phyloP scores from a whole-genome alignment of 1,139 yeast genomes.

The Suhomyces yuchorum region DNA sequence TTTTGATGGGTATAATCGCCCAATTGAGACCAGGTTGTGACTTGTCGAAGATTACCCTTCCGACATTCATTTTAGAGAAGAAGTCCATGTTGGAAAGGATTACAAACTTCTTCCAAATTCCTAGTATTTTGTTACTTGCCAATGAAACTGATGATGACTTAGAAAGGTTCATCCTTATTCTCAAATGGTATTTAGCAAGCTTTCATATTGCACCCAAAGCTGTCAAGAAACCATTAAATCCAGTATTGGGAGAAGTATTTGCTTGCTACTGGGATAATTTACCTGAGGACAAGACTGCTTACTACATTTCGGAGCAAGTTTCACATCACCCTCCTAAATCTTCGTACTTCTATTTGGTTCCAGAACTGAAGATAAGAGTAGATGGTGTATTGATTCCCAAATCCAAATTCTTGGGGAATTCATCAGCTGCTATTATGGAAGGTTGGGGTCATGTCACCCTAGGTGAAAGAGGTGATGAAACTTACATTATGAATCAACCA shows the following conservation, averaged over 20 bases:
- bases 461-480: slow-evolving; percentile 55
- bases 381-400: slow-evolving; percentile 89
- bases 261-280: slow-evolving; percentile 91
- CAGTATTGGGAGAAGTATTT: slow-evolving; percentile 89
- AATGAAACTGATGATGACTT: slow-evolving; percentile 58
- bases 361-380: slow-evolving; percentile 76
- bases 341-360: slow-evolving; percentile 85
- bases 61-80: slow-evolving; percentile 91
- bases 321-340: slow-evolving; percentile 99
- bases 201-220: slow-evolving; percentile 99
- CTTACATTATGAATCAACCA: slow-evolving; percentile 85
- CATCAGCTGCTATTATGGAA: slow-evolving; percentile 97
- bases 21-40: slow-evolving; percentile 94
- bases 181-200: slow-evolving; percentile 88
- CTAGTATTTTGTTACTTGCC: slow-evolving; percentile 72
- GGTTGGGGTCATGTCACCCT: slow-evolving; percentile 78
- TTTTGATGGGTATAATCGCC: slow-evolving; percentile 80
- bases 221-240: slow-evolving; percentile 94
- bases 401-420: slow-evolving; percentile 88
- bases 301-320: slow-evolving; percentile 88
- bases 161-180: slow-evolving; percentile 69
- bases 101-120: slow-evolving; percentile 85
- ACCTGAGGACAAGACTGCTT: slow-evolving; percentile 65
- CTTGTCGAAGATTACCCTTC: slow-evolving; percentile 84
- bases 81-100: slow-evolving; percentile 96